These are phyloP conservation scores for Vachellia collinsii DNA, from an alignment of 306 rosid species.

Conservation along the genomic window DNA sequence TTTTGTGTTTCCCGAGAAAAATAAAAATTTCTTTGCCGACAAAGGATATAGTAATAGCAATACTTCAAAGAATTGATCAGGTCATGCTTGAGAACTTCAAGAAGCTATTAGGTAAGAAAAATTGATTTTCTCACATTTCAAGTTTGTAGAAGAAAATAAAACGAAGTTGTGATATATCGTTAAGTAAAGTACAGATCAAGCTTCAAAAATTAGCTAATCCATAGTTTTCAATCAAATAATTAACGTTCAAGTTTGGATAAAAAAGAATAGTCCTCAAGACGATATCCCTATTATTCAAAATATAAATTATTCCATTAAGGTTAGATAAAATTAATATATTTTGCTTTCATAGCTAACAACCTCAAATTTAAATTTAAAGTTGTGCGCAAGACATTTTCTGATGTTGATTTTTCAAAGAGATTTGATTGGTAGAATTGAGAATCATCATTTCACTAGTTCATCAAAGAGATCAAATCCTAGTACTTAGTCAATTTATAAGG, in stretches of 20 bases:
- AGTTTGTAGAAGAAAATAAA: neutral
- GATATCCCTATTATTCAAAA: neutral
- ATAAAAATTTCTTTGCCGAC: neutral
- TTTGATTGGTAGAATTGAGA: neutral
- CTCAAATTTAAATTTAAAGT: neutral
- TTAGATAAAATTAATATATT: neutral
- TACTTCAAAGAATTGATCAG: neutral
- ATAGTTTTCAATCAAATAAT: neutral
- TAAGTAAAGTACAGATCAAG: neutral
- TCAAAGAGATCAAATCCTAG: neutral
- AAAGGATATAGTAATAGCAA: neutral
- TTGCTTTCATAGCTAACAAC: neutral
- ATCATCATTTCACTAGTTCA: neutral
- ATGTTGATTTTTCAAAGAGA: neutral
- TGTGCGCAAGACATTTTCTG: neutral
- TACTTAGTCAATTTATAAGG: neutral
- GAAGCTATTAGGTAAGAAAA: neutral
- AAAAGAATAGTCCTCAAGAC: neutral
- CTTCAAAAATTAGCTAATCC: slow-evolving; percentile 3
- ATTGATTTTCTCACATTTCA: neutral
- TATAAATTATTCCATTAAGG: neutral
- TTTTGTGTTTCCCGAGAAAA: neutral
- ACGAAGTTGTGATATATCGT: neutral
- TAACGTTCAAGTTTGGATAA: neutral
- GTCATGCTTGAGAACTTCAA: neutral